Evolutionary conservation across 1,284 basidiomycete species (phyloP), one percentile per base, ranked within the genome.

Genomic region (Fomitopsis betulina): DNA sequence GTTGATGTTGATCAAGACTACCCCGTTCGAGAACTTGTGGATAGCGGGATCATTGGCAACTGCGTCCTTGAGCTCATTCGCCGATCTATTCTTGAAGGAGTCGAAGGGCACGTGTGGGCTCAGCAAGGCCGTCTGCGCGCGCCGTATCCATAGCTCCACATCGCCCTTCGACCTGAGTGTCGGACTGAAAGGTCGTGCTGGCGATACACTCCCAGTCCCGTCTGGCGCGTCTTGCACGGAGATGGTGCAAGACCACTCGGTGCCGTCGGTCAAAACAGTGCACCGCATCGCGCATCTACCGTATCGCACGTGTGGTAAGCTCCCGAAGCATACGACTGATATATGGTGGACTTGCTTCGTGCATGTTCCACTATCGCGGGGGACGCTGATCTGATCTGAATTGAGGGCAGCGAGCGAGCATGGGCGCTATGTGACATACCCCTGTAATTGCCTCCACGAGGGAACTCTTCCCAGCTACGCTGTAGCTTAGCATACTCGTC

Each of bases 321-420:
- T 39, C 50, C 47, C 25, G 52, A 9, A 50, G 27, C 40, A 19
- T 15, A 35, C n/a, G 5, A 51, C 15, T 43, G 40, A 27, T 13
- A n/a, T 1, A 17, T 21, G 3, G 38, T 5, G 42, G 38, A 59
- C 62, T 25, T 45, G 81, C 84, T 83, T 72, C 0, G 84, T 86
- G 57, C 84, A 86, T 0, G 83, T 85, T 17, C 81, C 81, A 40
- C 76, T 79, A 40, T 85, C 83, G 17, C 83, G 72, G 17, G 84
- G 84, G 23, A 85, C 83, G 42, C 70, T 80, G 40, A 85, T 81
- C 84, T 86, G 51, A 1, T 12, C 15, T 13, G n/a, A 21, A 25
- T 35, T 47, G 51, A 42, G 23, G 6, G 33, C 27, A 8, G 27
- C 32, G 38, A 5, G 3, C 49, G 33, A n/a, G 25, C 54, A 45